Evolutionary conservation across 768 basidiomycete genomes (phyloP).

Genomic region (Pleurotus tuber-regium): DNA sequence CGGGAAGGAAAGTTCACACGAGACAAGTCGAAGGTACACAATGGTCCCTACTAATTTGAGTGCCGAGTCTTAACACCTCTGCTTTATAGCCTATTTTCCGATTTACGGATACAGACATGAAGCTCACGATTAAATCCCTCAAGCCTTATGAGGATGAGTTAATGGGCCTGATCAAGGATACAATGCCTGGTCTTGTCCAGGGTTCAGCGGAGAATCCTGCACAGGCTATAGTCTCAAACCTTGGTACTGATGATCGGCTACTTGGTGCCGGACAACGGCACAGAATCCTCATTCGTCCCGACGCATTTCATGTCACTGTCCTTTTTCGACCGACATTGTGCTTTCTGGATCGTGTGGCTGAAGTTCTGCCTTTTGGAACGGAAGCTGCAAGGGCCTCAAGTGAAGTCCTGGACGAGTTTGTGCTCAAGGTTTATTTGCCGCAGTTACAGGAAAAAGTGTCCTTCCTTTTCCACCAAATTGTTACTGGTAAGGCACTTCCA

Average conservation of each 20-base stretch:
- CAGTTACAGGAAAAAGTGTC: slow-evolving; percentile 95
- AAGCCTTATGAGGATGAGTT: slow-evolving; percentile 83
- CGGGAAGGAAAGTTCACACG: slow-evolving; percentile 77
- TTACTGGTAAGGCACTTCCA: slow-evolving; percentile 55
- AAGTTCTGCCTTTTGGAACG: slow-evolving; percentile 68
- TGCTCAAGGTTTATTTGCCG: slow-evolving; percentile 87
- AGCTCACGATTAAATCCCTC: slow-evolving; percentile 63
- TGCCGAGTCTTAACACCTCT: neutral
- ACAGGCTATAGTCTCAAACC: slow-evolving; percentile 56
- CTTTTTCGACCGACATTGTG: slow-evolving; percentile 93
- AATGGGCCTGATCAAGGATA: slow-evolving; percentile 78
- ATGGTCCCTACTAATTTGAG: neutral
- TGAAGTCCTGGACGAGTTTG: slow-evolving; percentile 86
- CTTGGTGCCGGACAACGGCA: slow-evolving; percentile 78
- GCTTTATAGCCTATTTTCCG: slow-evolving; percentile 74
- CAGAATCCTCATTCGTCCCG: slow-evolving; percentile 80
- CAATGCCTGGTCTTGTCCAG: slow-evolving; percentile 91
- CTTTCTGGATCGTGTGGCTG: slow-evolving; percentile 73
- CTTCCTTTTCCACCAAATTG: slow-evolving; percentile 79
- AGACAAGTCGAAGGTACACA: slow-evolving; percentile 72
- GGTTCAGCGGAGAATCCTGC: slow-evolving; percentile 60
- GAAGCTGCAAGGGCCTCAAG: slow-evolving; percentile 67
- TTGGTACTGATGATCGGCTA: slow-evolving; percentile 72
- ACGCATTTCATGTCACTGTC: slow-evolving; percentile 92
- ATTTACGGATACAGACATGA: slow-evolving; percentile 86